Percentiles rank a stretch among this genome's conserved stretches.
phyloP scores from a whole-genome alignment of 352 stramenopile genomes.

The Peronosclerospora sorghi region DNA sequence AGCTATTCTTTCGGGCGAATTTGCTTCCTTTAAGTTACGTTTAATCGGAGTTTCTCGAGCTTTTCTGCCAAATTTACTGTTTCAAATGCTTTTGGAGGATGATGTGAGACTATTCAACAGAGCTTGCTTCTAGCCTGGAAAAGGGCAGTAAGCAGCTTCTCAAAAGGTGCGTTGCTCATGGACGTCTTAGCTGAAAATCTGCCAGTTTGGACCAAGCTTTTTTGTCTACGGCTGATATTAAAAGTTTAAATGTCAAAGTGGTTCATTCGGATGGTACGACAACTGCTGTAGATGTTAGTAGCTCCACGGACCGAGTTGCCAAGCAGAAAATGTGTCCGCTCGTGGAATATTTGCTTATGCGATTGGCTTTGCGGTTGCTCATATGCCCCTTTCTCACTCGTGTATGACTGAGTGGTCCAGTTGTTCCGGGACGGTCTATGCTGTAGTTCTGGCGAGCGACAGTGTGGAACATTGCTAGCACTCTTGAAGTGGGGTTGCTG shows the following conservation, averaged over 20 bases:
- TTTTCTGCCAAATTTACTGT: slow-evolving; percentile 47
- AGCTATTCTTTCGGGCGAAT: slow-evolving; percentile 23
- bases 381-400: slow-evolving; percentile 21
- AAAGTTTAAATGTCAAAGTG: no score
- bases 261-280: no score
- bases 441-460: slow-evolving; percentile 36
- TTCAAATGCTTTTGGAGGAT: slow-evolving; percentile 48
- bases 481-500: slow-evolving; percentile 45
- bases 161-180: slow-evolving; percentile 18
- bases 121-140: no score
- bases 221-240: no score
- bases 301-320: no score
- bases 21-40: slow-evolving; percentile 4
- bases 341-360: slow-evolving; percentile 50
- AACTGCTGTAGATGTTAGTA: no score
- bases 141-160: no score
- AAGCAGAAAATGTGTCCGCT: slow-evolving; percentile 18
- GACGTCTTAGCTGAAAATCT: slow-evolving; percentile 11
- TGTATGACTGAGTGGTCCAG: no score
- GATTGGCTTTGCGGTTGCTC: slow-evolving; percentile 29
- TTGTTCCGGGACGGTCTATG: no score
- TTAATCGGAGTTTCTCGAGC: slow-evolving; percentile 10
- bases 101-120: slow-evolving; percentile 14
- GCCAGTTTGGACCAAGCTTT: no score
- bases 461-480: slow-evolving; percentile 47